Conservation (phyloP, 2,329 filamentous ascomycete species). For the Cladorrhinum sp. region DNA sequence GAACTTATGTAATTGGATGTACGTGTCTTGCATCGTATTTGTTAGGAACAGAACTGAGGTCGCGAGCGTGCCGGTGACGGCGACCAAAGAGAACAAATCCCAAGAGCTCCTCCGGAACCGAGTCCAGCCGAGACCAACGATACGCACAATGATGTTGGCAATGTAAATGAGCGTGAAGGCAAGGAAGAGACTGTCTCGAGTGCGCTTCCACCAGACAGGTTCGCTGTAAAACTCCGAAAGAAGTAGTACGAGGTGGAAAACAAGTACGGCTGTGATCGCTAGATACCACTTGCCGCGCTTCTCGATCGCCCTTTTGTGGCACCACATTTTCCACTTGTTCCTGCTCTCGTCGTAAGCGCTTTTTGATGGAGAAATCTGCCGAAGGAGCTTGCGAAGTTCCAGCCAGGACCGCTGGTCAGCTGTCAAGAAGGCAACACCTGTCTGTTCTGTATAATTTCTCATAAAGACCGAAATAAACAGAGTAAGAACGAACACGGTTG, state of each 20-base stretch:
- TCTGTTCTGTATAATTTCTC: conserved; percentile 99
- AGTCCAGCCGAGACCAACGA: conserved; percentile 86
- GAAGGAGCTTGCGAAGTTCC: conserved; percentile 84
- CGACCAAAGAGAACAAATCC: conserved; percentile 84
- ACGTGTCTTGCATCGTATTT: conserved; percentile 56
- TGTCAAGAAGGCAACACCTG: conserved; percentile 91
- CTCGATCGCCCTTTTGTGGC: conserved; percentile 88
- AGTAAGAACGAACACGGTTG: conserved; percentile 93
- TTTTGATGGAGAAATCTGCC: conserved; percentile 93
- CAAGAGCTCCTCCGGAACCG: conserved; percentile 90
- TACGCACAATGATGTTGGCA: conserved; percentile 76
- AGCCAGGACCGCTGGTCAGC: conserved; percentile 96
- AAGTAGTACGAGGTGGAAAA: conserved; percentile 79
- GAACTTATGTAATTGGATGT: conserved; percentile 84
- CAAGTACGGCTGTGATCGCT: conserved; percentile 72
- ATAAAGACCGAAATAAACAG: conserved; percentile 99
- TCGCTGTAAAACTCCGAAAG: conserved; percentile 84
- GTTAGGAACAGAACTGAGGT: conserved; percentile 76
- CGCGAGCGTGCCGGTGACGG: conserved; percentile 74
- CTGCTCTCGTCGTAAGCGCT: conserved; percentile 76
- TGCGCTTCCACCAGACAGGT: conserved; percentile 64
- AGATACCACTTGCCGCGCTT: conserved; percentile 92
- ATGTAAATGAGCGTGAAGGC: conserved; percentile 78
- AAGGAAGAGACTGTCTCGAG: conserved; percentile 75
- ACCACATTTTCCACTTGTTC: conserved; percentile 84